Percentiles rank a stretch among this genome's conserved stretches.
phyloP scores from a whole-genome alignment of 257 asterid genomes.

The Nicotiana benthamiana region DNA sequence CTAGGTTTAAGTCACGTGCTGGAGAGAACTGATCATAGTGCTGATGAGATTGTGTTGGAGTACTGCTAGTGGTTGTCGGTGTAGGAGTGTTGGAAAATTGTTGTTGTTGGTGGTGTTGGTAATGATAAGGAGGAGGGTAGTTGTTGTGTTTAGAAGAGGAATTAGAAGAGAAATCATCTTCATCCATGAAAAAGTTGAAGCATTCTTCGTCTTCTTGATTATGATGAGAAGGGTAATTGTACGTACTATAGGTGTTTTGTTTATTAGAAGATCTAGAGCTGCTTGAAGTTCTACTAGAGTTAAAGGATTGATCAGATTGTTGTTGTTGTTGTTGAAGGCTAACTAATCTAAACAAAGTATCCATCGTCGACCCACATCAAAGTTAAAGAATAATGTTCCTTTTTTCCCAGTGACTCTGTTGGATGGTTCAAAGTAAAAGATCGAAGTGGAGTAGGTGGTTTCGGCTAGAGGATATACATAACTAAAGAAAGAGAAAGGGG shows the following conservation, averaged over 20 bases:
- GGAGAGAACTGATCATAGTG: slow-evolving; percentile 33
- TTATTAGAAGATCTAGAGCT: slow-evolving; percentile 57
- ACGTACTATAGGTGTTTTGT: slow-evolving; percentile 32
- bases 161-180: slow-evolving; percentile 69
- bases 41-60: slow-evolving; percentile 39
- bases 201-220: slow-evolving; percentile 68
- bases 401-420: slow-evolving; percentile 18
- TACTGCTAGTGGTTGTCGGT: slow-evolving; percentile 38
- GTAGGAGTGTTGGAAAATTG: slow-evolving; percentile 32
- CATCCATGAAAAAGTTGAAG: slow-evolving; percentile 98
- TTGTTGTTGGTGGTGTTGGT: slow-evolving; percentile 11
- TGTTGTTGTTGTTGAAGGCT: slow-evolving; percentile 34
- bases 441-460: slow-evolving; percentile 33
- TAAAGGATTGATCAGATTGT: slow-evolving; percentile 65
- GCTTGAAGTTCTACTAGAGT: slow-evolving; percentile 72
- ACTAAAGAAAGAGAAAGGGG: slow-evolving; percentile 12
- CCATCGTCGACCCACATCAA: slow-evolving; percentile 67
- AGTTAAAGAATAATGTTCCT: slow-evolving; percentile 7
- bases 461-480: slow-evolving; percentile 14
- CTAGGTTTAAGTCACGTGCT: slow-evolving; percentile 36
- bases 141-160: slow-evolving; percentile 64
- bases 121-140: slow-evolving; percentile 11
- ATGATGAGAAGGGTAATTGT: slow-evolving; percentile 12
- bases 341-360: slow-evolving; percentile 89
- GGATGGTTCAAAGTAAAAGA: slow-evolving; percentile 13